Base-by-base conservation (phyloP, 495 filamentous ascomycete genomes). In the Aspergillus panamensis region DNA sequence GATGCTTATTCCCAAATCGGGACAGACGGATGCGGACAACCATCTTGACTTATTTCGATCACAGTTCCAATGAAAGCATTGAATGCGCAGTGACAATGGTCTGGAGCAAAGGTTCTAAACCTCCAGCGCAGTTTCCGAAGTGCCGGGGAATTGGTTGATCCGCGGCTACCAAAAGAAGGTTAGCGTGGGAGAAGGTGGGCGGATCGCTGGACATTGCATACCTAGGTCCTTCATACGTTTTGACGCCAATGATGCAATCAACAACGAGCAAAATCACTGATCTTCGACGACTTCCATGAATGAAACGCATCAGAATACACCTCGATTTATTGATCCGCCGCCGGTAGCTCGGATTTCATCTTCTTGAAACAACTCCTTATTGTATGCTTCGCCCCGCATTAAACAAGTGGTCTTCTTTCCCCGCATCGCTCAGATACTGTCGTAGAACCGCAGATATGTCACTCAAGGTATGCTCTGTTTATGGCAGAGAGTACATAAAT, bases 11-110 rank as follows among this genome's bases (percentile, higher is more conserved):
- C 62, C 95, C 94, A 70, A 97, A 96, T 77, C 94, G 94, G 49
- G 94, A 87, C 64, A 98, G 82, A 51, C 94, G 87, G 70, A 98
- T 91, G 68, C 86, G 88, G 62, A 98, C 80, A 52, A 97, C 95
- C 94, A 98, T 98, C 25, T 61, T 73, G 71, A 53, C 53, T 57
- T 37, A 60, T 13, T 57, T 61, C 25, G 40, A 61, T 54, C 21
- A 10, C 29, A n/a, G 45, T 52, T 57, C 56, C 35, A 52, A 43
- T 10, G 44, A 31, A 44, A 48, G 33, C 12, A 39, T 43, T 33
- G 13, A 45, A 16, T 48, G 55, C 50, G 53, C 47, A 45, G 43
- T 13, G 17, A 55, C 47, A 32, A 25, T 35, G 51, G 52, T 39
- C 45, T 58, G 53, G 31, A 57, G 53, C 54, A 58, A 44, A 40